These are phyloP conservation scores for Tetracentron sinense DNA, from an alignment of 164 flowering plant genomes.

Conservation along the genomic window DNA sequence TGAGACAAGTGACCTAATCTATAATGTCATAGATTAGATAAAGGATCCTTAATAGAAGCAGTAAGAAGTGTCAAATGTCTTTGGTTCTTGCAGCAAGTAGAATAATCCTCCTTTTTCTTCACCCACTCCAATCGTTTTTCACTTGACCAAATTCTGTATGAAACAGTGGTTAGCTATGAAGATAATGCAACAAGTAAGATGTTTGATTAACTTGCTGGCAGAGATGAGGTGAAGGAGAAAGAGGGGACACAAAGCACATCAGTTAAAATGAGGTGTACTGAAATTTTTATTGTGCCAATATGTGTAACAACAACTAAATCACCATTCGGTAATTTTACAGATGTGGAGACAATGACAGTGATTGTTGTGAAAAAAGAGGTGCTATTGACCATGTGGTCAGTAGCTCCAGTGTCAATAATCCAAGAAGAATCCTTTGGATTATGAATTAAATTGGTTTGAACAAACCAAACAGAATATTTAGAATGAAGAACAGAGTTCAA, in stretches of 20 bases:
- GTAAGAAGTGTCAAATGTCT: too few relatives aligned
- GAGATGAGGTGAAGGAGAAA: too few relatives aligned
- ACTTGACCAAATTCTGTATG: background rate
- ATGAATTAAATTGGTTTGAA: too few relatives aligned
- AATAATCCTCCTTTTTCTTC: background rate
- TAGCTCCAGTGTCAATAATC: background rate
- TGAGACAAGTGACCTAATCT: too few relatives aligned
- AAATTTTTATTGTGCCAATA: background rate
- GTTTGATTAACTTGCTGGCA: background rate
- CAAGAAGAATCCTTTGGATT: background rate
- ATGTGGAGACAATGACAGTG: background rate
- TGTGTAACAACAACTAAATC: background rate
- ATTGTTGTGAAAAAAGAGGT: background rate
- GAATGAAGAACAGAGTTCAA: too few relatives aligned
- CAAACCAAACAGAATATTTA: too few relatives aligned
- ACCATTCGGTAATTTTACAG: background rate
- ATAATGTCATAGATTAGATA: too few relatives aligned
- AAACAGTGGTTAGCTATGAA: background rate
- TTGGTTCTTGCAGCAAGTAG: too few relatives aligned
- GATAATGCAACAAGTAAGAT: background rate
- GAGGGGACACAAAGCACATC: background rate
- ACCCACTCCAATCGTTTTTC: background rate
- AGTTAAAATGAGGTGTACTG: background rate
- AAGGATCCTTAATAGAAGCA: too few relatives aligned
- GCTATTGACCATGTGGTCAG: background rate